Evolutionary conservation across 1,284 basidiomycete species (phyloP), one percentile per base, ranked within the genome.

Genomic region (Coniferiporia sulphurascens): DNA sequence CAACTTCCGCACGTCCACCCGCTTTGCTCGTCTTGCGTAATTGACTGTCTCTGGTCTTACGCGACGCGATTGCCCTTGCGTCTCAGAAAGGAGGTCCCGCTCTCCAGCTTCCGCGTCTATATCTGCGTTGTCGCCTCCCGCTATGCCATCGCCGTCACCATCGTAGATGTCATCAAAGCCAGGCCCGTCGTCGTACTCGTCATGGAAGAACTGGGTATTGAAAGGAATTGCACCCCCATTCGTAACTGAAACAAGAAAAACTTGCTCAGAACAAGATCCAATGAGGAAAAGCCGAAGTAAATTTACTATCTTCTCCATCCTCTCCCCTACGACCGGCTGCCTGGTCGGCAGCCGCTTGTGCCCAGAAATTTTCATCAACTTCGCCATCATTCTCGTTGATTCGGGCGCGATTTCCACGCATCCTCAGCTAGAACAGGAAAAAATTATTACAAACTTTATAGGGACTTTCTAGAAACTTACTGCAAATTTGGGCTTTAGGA

Each of bases 161-260:
- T 84, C 85, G 61, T 78, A 78, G 10, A 76, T 78, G 66, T 91
- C 91, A 55, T 89, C 89, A 65, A 90, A 90, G 12, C 87, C 90
- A 48, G 81, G 84, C 1, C 80, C 87, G 58, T 90, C 93, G 65
- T 95, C 92, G 63, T 84, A 84, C 61, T 93, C 92, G 65, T 98
- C 96, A 65, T 95, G 89, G 84, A 98, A 98, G 81, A 98, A 97
- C 69, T 98, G 96, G 0, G 95, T 95, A 65, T 91, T 91, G 73
- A 98, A 98, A 0, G 94, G 95, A 8, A 84, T 78, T 0, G 81
- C 81, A 52, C 75, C 79, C 38, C 76, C 81, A 61, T 78, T 74
- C 27, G 73, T 74, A 49, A 72, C 79, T 81, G 10, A 12, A 12
- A n/a, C 12, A n/a, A 46, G 19, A 62, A 49, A 34, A 60, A 55